Evolutionary conservation across 139 green algal species (phyloP).

Genomic region (Pleodorina starrii): DNA sequence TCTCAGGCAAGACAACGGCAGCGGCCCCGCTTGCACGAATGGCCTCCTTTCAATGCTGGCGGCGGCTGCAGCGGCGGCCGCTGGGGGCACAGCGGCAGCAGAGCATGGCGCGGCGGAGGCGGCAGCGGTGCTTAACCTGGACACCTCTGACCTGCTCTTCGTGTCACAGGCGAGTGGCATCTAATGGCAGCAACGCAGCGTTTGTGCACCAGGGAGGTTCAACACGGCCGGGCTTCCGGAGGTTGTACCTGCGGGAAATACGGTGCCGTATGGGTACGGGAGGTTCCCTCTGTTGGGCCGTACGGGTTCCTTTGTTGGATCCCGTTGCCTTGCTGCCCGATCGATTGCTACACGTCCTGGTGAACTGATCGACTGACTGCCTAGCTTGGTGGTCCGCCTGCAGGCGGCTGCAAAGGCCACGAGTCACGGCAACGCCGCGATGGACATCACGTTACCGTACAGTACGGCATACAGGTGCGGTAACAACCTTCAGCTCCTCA

Average conservation of each 20-base stretch:
- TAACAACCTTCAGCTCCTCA: not conserved
- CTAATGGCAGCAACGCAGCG: no score
- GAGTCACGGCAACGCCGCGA: not conserved
- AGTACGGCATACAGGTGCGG: slow-evolving; percentile 2
- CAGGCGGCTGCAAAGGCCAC: not conserved
- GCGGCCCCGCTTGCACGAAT: not conserved
- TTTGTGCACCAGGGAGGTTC: no score
- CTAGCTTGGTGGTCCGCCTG: no score
- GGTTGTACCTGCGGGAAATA: no score
- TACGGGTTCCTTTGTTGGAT: no score
- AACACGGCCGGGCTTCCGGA: no score
- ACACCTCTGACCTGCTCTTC: not conserved
- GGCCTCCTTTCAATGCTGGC: not conserved
- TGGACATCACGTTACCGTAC: not conserved
- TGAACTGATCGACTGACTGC: no score
- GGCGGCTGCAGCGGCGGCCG: not conserved
- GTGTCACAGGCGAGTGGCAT: not conserved
- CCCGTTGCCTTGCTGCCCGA: no score
- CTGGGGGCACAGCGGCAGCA: not conserved
- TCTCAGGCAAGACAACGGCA: not conserved
- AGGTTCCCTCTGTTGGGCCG: no score
- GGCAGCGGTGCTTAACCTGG: not conserved
- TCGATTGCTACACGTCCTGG: no score
- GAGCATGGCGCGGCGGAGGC: not conserved
- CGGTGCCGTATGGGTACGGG: no score